Base-by-base conservation (phyloP, 208 protist genomes). In the Trichomonas vaginalis region DNA sequence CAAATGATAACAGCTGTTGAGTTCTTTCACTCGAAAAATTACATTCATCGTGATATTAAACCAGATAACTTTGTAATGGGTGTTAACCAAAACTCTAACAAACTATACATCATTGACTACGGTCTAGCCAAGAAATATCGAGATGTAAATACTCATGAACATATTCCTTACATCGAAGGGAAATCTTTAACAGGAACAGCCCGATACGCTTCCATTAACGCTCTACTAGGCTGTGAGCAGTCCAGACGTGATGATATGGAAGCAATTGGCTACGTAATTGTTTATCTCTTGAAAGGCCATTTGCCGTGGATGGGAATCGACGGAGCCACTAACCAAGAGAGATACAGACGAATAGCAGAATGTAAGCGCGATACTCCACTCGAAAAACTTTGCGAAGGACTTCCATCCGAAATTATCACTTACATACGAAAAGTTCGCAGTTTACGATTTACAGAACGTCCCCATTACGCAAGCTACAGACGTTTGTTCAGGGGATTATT, bases 41-140 rank as follows among this genome's bases (percentile, higher is more conserved):
- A 99, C 96, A 98, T 99, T 95, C 99, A 99, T 96, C 97, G 99
- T 47, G 98, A 99, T 97, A 97, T 98, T 56, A 98, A 98, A 90
- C 99, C 99, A 32, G 99, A 99, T 96, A 99, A 99, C 97, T 99
- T 99, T 96, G 97, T 99, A 27, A 98, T 99, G 95, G 99, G 99
- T 17, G 96, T 97, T 35, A 98, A 97, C 27, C 97, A 97, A n/a
- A 97, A 96, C 46, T 96, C 56, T 35, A 70, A 96, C 32, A 70
- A 96, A 49, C 15, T 96, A 15, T 96, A 56, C 37, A 95, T 96
- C 39, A 96, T 96, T 39, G 96, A 96, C 49, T 96, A 96, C 86
- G 96, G 99, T n/a, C 97, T 99, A 35, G 98, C 99, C 45, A 99
- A 99, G 97, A 98, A 98, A 96, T 99, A 99, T 97, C 97, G 99